These are phyloP conservation scores for Aspergillus costaricaensis DNA, from an alignment of 2,329 filamentous ascomycete genomes.

Conservation along the genomic window DNA sequence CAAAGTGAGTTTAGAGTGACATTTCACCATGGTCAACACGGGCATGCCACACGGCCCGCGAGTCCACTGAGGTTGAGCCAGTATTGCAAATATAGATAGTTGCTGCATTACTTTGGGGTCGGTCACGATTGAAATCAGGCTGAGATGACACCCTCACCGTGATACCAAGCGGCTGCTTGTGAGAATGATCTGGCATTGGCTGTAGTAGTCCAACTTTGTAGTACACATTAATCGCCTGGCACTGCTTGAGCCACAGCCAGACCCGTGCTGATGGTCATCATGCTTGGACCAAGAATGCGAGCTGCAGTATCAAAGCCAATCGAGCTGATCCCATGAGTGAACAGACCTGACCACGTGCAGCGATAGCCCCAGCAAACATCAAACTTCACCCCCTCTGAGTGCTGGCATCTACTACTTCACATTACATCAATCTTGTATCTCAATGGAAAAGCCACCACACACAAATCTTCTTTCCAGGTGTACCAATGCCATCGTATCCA, in stretches of 20 bases:
- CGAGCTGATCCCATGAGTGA: not conserved
- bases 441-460: too few species aligned
- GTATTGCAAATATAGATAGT: slow-evolving; percentile 16
- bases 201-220: not conserved
- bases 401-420: not conserved
- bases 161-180: not conserved
- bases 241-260: not conserved
- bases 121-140: not conserved
- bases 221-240: not conserved
- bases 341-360: not conserved
- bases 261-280: not conserved
- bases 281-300: not conserved
- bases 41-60: slow-evolving; percentile 12
- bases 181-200: not conserved
- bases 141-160: not conserved
- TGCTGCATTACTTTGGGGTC: slow-evolving; percentile 13
- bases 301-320: not conserved
- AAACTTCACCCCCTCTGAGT: not conserved
- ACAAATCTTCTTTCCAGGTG: too few species aligned
- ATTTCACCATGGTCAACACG: not conserved
- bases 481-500: too few species aligned
- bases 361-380: not conserved
- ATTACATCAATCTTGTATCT: too few species aligned
- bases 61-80: slow-evolving; percentile 21
- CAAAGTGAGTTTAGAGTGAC: not conserved